Base-by-base conservation (phyloP, 495 filamentous ascomycete genomes). In the Choiromyces venosus region DNA sequence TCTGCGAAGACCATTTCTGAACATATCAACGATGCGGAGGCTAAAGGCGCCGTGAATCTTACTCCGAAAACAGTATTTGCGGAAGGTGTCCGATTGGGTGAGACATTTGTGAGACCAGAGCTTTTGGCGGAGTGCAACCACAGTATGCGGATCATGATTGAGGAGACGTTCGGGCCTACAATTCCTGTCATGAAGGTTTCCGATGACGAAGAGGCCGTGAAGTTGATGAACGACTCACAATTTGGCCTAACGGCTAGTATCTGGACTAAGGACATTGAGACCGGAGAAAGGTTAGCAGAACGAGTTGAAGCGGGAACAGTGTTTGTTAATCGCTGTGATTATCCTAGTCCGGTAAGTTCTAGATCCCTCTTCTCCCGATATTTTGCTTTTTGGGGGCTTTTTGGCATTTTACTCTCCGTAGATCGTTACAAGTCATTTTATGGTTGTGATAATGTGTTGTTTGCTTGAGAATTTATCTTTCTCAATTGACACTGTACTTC, bases 171-270 rank as follows among this genome's bases (percentile, higher is more conserved):
- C 76, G 95, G 95, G 9, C 95, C 95, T 0, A 88, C 97, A 38
- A 94, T 99, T 78, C 92, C 95, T 8, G 88, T 99, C 8, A 95
- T 95, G 92, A 94, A 92, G 81, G 95, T 98, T 37, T 87, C 90
- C 68, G 84, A 85, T 71, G 95, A 99, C 73, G 87, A 87, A 19
- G 92, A 97, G 81, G 96, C 95, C 2, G 83, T 98, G 61, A 76
- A 84, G 44, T 82, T 96, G 67, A 97, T 98, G 93, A 99, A 99
- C 76, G 93, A 97, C 77, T 94, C 91, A 82, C 89, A 97, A 71
- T 96, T 95, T 80, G 95, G 95, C 2, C 85, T 99, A 70, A 97
- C 96, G 2, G 94, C 93, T n/a, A 97, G 93, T 79, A 93, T 99
- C 52, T 99, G 95, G 95, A 97, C 95, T 25, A 97, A 96, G 81